phyloP scores from a whole-genome alignment of 352 stramenopile genomes.

The Pythium grandisporangium region DNA sequence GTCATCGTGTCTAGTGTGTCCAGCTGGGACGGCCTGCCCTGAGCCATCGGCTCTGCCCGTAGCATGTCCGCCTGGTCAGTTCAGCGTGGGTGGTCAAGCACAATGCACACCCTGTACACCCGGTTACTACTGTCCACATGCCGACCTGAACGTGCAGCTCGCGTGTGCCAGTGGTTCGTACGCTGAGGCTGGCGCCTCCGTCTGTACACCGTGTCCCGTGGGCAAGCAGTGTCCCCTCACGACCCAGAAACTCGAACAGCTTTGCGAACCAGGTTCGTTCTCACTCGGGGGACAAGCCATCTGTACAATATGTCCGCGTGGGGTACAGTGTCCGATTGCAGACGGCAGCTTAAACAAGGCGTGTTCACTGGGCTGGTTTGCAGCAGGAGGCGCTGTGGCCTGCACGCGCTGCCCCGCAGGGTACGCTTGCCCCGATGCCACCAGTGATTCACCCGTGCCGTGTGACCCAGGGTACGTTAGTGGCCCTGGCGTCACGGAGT shows the following conservation, averaged over 20 bases:
- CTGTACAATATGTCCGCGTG: constrained; percentile 37
- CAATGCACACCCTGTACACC: constrained; percentile 44
- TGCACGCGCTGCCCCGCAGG: constrained; percentile 65
- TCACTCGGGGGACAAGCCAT: constrained; percentile 34
- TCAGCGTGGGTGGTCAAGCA: constrained; percentile 31
- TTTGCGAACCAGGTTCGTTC: constrained; percentile 50
- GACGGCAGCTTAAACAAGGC: constrained; percentile 39
- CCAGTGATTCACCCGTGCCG: constrained; percentile 14
- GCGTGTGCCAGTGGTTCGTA: constrained; percentile 38
- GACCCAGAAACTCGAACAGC: constrained; percentile 23
- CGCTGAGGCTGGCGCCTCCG: constrained; percentile 25
- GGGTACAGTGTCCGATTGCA: constrained; percentile 35
- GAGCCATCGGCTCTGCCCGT: constrained; percentile 18
- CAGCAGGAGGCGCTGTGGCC: constrained; percentile 17
- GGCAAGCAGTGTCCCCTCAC: constrained; percentile 52
- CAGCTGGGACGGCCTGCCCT: constrained; percentile 23
- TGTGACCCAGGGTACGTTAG: constrained; percentile 62
- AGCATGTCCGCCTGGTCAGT: constrained; percentile 34
- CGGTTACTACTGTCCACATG: constrained; percentile 49
- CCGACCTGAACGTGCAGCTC: constrained; percentile 29
- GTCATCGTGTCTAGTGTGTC: constrained; percentile 30
- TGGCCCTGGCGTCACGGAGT: constrained; percentile 30
- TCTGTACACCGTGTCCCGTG: constrained; percentile 37
- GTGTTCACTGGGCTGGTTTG: constrained; percentile 33
- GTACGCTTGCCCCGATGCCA: constrained; percentile 35